Conservation (phyloP, 805 yeast species). For the Lachancea sp. region DNA sequence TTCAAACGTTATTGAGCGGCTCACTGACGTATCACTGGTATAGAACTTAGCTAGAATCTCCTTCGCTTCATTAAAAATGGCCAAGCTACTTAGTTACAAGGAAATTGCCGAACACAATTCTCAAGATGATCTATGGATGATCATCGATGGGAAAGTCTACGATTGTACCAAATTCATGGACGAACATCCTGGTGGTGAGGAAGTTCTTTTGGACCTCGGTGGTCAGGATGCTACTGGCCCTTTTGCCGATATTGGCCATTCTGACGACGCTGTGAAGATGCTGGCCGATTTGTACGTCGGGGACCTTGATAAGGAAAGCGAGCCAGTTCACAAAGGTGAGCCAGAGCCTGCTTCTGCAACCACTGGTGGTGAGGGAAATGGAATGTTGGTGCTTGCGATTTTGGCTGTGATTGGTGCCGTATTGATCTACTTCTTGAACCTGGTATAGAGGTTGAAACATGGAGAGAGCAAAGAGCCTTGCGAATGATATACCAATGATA, state of each 20-base stretch:
- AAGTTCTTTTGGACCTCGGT: constrained; percentile 68
- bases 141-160: constrained; percentile 76
- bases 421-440: constrained; percentile 27
- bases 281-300: constrained; percentile 69
- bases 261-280: constrained; percentile 87
- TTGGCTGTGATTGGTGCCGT: constrained; percentile 40
- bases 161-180: constrained; percentile 60
- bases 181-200: constrained; percentile 76
- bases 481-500: neutral
- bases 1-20: too few species aligned
- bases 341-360: constrained; percentile 37
- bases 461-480: neutral
- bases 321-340: constrained; percentile 26
- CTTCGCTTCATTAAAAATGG: constrained; percentile 29
- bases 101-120: constrained; percentile 68
- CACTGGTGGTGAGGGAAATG: constrained; percentile 57
- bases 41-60: neutral
- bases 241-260: constrained; percentile 91
- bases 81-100: constrained; percentile 51
- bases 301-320: constrained; percentile 60
- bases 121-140: constrained; percentile 79
- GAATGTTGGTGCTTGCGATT: constrained; percentile 78
- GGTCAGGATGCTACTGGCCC: constrained; percentile 81
- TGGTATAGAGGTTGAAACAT: constrained; percentile 1
- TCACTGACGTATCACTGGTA: neutral